Evolutionary conservation across 1,284 basidiomycete genomes (phyloP).

Genomic region (Rhizopogon parksii): DNA sequence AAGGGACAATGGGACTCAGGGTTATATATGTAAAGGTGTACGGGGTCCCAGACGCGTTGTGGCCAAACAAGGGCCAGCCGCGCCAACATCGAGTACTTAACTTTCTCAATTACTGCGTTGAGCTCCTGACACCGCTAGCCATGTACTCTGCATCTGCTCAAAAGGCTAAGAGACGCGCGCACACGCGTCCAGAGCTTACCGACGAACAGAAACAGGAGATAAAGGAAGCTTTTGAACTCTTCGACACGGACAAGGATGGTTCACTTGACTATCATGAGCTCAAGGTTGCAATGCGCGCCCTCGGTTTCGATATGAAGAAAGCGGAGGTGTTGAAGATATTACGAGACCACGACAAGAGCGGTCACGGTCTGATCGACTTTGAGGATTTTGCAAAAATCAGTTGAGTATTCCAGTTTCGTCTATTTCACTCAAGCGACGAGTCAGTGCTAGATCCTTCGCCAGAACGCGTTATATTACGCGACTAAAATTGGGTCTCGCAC

Average conservation of each 20-base stretch:
- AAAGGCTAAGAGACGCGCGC: slow-evolving; percentile 66
- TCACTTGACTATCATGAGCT: slow-evolving; percentile 96
- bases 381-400: slow-evolving; percentile 95
- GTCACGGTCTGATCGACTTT: slow-evolving; percentile 89
- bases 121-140: not conserved
- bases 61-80: too few relatives aligned
- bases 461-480: not conserved
- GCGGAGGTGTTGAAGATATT: slow-evolving; percentile 95
- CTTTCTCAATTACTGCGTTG: too few relatives aligned
- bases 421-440: not conserved
- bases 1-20: not conserved
- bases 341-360: slow-evolving; percentile 86
- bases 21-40: slow-evolving; percentile 7
- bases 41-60: slow-evolving; percentile 26
- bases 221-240: slow-evolving; percentile 97
- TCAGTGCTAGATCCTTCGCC: not conserved
- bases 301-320: slow-evolving; percentile 98
- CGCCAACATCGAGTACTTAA: too few relatives aligned
- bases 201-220: slow-evolving; percentile 98
- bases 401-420: slow-evolving; percentile 46
- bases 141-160: slow-evolving; percentile 74
- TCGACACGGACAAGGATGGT: slow-evolving; percentile 99
- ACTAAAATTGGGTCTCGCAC: not conserved
- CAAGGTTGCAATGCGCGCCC: slow-evolving; percentile 96
- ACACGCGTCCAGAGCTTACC: slow-evolving; percentile 72